A percentile compares a stretch with the other conserved stretches of the same genome.
phyloP scores from a whole-genome alignment of 1,284 basidiomycete species.

The Chalciporus piperatoides region DNA sequence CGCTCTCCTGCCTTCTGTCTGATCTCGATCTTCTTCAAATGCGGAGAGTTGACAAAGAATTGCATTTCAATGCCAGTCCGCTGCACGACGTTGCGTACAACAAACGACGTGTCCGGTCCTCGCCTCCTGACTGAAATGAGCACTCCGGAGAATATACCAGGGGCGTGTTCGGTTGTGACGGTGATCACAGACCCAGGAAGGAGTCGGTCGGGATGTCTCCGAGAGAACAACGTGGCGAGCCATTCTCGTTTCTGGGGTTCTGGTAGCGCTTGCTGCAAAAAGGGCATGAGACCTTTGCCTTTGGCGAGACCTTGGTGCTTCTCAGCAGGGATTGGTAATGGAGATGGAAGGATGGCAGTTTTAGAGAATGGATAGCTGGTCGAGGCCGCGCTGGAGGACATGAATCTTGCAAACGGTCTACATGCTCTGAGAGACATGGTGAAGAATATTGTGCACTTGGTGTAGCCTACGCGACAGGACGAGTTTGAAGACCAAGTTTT shows the following conservation, averaged over 20 bases:
- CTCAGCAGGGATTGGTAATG: constrained; percentile 42
- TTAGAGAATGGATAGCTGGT: constrained; percentile 73
- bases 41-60: constrained; percentile 80
- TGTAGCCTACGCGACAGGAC: neutral
- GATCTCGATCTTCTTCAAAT: constrained; percentile 82
- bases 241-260: constrained; percentile 66
- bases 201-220: constrained; percentile 63
- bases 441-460: neutral
- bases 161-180: constrained; percentile 67
- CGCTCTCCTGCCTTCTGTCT: constrained; percentile 56
- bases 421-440: constrained; percentile 17
- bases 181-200: constrained; percentile 79
- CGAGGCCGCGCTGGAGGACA: constrained; percentile 25
- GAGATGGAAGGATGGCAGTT: constrained; percentile 53
- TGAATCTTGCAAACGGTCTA: constrained; percentile 16
- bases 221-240: constrained; percentile 66
- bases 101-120: constrained; percentile 80
- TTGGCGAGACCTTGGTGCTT: constrained; percentile 43
- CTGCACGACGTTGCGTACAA: constrained; percentile 83
- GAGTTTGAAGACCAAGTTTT: neutral
- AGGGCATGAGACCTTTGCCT: constrained; percentile 78
- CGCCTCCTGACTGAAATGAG: constrained; percentile 76
- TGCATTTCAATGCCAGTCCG: constrained; percentile 89
- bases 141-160: constrained; percentile 81
- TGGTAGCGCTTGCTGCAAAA: constrained; percentile 65